Base-by-base conservation (phyloP, 495 filamentous ascomycete genomes). In the Xylaria castorea region DNA sequence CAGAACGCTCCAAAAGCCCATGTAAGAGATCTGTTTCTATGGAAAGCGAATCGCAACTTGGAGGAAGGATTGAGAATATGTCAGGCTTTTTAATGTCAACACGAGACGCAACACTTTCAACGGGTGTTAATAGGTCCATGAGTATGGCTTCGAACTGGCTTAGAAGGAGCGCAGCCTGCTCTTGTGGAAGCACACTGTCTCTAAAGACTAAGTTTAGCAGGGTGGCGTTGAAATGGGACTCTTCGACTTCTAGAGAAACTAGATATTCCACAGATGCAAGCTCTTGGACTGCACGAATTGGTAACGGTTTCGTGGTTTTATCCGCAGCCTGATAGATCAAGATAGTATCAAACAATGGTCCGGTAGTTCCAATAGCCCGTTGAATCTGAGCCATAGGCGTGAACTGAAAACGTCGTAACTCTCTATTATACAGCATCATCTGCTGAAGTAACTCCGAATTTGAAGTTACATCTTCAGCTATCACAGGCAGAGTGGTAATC, bases 301-400 rank as follows among this genome's bases (percentile, higher is more conserved):
- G 78, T n/a, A 48, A 20, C 5, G 53, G 0, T 14, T 65, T 16
- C 38, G 42, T 14, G 32, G 12, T 30, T 11, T 48, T 42, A 22
- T 73, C 32, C 11, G 77, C 58, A 71, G 64, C 72, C 75, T 95
- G 94, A 76, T 93, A 95, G 0, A 90, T 90, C 77, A 97, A 89
- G 38, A 97, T 80, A 0, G 92, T 92, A 79, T 97, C 93, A 74
- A 97, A 95, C 3, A 94, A 84, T 27, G 86, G 81, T 40, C 91
- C 86, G 0, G 86, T 81, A 61, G 81, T 83, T 4, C 88, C 89
- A 60, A 91, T 82, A 86, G 89, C 91, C 36, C 87, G 85, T 73
- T 94, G 92, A 46, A 96, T 89, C 32, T 87, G 85, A 7, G 85
- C 80, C 20, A 96, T 80, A 5, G 92, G 88, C 0, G 89, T 88